Evolutionary conservation across 495 filamentous ascomycete genomes (phyloP).

Genomic region (Durotheca rogersii): DNA sequence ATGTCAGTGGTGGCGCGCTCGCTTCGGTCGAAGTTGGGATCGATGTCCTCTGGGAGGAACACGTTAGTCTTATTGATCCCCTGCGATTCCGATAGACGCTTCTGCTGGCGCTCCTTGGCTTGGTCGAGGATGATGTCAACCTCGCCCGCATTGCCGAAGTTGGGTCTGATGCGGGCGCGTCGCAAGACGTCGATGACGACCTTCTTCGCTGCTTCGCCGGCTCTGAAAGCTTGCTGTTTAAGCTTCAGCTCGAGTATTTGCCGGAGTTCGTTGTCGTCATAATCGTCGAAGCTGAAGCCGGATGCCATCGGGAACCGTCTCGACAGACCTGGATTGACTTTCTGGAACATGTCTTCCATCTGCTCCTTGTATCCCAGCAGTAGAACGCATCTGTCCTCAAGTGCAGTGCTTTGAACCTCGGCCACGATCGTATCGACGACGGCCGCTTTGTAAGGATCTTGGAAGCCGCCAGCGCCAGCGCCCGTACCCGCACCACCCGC

Average conservation of each 20-base stretch:
- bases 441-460: constrained; percentile 63
- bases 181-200: constrained; percentile 54
- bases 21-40: constrained; percentile 62
- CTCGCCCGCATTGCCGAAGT: constrained; percentile 64
- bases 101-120: constrained; percentile 61
- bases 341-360: constrained; percentile 77
- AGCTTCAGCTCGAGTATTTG: constrained; percentile 61
- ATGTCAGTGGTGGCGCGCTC: constrained; percentile 53
- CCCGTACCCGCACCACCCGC: constrained; percentile 47
- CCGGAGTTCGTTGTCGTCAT: constrained; percentile 57
- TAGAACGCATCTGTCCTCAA: constrained; percentile 76
- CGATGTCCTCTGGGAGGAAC: constrained; percentile 67
- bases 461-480: no score
- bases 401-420: constrained; percentile 73
- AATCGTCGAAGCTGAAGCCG: constrained; percentile 73
- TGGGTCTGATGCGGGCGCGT: constrained; percentile 54
- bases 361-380: constrained; percentile 76
- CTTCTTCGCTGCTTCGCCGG: constrained; percentile 41
- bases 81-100: constrained; percentile 38
- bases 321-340: constrained; percentile 72
- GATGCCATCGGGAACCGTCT: constrained; percentile 66
- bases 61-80: constrained; percentile 21
- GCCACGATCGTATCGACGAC: constrained; percentile 81
- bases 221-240: constrained; percentile 46
- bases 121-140: constrained; percentile 64